phyloP scores from a whole-genome alignment of 73 alveolate species.

The Symbiodinium natans region DNA sequence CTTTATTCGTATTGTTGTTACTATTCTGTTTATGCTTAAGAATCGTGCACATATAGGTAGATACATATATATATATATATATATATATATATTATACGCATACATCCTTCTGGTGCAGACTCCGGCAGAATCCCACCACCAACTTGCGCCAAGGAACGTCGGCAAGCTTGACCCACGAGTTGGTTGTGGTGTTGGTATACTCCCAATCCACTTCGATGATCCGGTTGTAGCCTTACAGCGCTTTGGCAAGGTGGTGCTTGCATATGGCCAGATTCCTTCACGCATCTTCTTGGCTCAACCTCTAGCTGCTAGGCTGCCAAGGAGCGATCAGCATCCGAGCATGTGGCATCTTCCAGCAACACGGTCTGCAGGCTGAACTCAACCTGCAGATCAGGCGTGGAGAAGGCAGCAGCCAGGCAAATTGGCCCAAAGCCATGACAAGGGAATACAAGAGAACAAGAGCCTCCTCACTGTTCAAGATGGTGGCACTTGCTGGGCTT shows the following conservation, averaged over 20 bases:
- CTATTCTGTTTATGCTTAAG: too few relatives aligned
- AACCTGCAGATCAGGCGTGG: neutral
- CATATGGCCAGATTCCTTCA: neutral
- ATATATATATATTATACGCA: too few relatives aligned
- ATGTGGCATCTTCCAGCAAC: constrained; percentile 22
- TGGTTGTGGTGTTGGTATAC: constrained; percentile 27
- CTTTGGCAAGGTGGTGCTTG: neutral
- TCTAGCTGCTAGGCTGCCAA: neutral
- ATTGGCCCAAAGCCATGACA: neutral
- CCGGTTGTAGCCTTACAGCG: constrained; percentile 41
- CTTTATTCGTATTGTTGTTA: too few relatives aligned
- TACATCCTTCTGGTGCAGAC: too few relatives aligned
- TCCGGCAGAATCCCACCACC: neutral
- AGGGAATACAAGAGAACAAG: neutral
- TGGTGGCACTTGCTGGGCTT: neutral
- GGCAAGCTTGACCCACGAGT: constrained; percentile 17
- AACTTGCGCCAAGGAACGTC: neutral
- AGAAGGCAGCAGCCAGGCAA: neutral
- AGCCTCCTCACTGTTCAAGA: constrained; percentile 63
- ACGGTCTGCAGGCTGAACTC: constrained; percentile 67
- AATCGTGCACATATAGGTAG: too few relatives aligned
- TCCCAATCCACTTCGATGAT: constrained; percentile 71
- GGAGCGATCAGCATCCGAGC: constrained; percentile 61
- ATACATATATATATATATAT: too few relatives aligned
- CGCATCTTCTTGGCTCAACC: neutral